Evolutionary conservation across 2,329 filamentous ascomycete genomes (phyloP), one percentile per base, ranked within the genome.

Genomic region (Fusarium ambrosium): DNA sequence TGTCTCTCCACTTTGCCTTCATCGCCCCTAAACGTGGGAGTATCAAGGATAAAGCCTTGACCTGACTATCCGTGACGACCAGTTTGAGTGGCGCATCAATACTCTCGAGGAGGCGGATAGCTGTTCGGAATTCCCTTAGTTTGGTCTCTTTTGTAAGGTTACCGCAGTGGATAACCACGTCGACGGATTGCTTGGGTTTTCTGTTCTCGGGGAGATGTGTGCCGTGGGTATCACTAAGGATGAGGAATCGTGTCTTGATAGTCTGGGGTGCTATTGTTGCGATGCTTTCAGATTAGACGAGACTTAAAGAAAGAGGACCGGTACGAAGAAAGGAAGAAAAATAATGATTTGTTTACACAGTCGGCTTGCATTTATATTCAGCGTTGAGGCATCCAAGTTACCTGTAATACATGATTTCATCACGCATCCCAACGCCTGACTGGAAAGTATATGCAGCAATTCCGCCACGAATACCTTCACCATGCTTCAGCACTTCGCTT

Each of bases 21-120:
- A 27, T 27, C 27, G 27, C 27, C 27, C 27, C 27, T 29, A 29
- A 29, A 89, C 0, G 77, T 77, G 0, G 79, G 76, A 0, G 56
- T 62, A 45, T 85, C 83, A 6, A 85, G 75, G 0, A 80, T 85
- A 53, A 87, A 87, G 64, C 89, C 86, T 68, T 89, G 86, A 62
- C 88, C 89, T 89, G 86, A 61, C 88, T 89, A 0, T 87, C 86
- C 1, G 87, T 81, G 45, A 89, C 87, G 18, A 86, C 80, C 2
- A 89, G 74, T 66, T 88, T 89, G 4, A 89, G 78, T 0, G 85
- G 83, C 0, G 86, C 86, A 3, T 84, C 70, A 10, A 88, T 77
- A 0, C 62, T 56, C 29, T 81, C 76, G 1, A 89, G 79, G 0
- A 86, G 76, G 4, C 79, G 59, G 5, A 89, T 75, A 0, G 84